These are phyloP conservation scores for Blastocystis sp. DNA, from an alignment of 352 stramenopile species.

Conservation along the genomic window DNA sequence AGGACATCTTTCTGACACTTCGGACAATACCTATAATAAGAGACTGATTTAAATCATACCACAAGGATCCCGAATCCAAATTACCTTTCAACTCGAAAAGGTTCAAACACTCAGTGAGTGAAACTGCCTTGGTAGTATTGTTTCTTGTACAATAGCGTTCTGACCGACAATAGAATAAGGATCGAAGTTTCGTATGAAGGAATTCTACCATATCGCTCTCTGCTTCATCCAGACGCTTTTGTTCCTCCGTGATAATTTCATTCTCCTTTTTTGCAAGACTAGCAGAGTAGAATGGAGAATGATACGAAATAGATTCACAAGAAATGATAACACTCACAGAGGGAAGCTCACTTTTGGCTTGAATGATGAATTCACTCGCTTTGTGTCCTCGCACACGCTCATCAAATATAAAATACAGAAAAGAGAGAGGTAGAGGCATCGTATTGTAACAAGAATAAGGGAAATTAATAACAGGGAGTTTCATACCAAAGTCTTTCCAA, in stretches of 20 bases:
- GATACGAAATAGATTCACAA: too few relatives aligned
- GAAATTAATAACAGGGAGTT: background rate
- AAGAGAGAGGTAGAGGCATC: background rate
- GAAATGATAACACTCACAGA: background rate
- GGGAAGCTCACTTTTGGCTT: background rate
- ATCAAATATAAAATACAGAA: background rate
- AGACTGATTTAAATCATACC: background rate
- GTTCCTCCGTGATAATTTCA: background rate
- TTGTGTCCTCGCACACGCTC: background rate
- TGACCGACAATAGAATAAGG: constrained; percentile 42
- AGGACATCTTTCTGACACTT: constrained; percentile 62
- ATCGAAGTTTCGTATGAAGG: background rate
- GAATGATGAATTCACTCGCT: background rate
- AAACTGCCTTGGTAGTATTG: background rate
- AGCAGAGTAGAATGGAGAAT: too few relatives aligned
- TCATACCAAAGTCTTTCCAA: background rate
- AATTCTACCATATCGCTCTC: background rate
- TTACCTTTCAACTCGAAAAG: constrained; percentile 32
- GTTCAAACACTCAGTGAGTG: background rate
- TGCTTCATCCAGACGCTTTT: background rate
- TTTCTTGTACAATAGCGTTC: background rate
- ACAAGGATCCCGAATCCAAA: background rate
- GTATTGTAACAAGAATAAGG: background rate
- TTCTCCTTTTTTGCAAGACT: background rate
- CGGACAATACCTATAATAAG: constrained; percentile 39